phyloP scores from a whole-genome alignment of 1,139 yeast species.

The Scheffersomyces titani region DNA sequence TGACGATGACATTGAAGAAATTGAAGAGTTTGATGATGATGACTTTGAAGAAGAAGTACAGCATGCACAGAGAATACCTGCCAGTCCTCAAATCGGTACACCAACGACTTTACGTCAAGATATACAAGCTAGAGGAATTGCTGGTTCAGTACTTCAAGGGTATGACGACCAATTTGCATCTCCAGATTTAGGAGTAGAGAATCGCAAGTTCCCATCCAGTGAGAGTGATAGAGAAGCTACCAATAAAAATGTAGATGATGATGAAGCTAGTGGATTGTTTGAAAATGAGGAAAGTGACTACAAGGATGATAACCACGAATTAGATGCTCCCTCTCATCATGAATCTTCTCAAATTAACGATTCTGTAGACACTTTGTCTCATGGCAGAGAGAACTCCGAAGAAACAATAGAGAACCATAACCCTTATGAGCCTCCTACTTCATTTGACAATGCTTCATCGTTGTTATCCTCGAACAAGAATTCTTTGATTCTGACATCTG shows the following conservation, averaged over 20 bases:
- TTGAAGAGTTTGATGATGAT: background rate
- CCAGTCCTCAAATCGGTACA: background rate
- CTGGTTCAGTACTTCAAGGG: background rate
- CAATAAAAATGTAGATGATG: background rate
- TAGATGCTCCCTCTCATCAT: background rate
- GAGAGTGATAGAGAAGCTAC: background rate
- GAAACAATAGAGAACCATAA: background rate
- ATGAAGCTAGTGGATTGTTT: background rate
- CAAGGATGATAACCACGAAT: background rate
- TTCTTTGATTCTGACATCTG: background rate
- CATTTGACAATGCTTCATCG: background rate
- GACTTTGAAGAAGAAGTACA: background rate
- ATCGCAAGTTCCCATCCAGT: background rate
- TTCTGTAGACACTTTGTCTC: conserved; percentile 5
- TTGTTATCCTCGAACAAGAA: background rate
- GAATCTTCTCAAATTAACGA: background rate
- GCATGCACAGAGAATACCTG: background rate
- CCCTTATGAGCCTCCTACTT: background rate
- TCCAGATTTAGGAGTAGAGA: background rate
- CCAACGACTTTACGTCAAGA: background rate
- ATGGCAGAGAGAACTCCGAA: conserved; percentile 5
- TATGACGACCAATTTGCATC: background rate
- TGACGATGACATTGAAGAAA: background rate
- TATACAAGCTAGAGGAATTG: background rate
- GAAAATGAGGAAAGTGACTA: background rate